Conservation (phyloP, 352 stramenopile species). For the Pythium phragmitis region DNA sequence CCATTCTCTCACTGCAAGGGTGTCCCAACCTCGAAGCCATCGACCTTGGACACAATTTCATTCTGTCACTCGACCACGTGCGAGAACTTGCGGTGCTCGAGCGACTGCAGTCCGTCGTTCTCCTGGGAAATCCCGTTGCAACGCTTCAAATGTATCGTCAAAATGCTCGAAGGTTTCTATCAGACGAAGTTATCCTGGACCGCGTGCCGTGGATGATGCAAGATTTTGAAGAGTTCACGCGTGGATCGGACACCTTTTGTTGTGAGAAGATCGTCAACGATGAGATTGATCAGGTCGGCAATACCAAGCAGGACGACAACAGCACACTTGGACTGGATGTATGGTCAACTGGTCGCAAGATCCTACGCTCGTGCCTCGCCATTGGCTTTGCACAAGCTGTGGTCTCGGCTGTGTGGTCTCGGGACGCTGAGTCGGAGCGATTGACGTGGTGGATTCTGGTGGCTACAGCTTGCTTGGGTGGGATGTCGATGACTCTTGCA, state of each 20-base stretch:
- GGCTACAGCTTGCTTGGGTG: conserved; percentile 1
- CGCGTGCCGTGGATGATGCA: conserved; percentile 2
- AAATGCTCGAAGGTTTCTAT: not conserved
- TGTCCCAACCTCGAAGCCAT: conserved; percentile 2
- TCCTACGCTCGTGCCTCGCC: conserved; percentile 6
- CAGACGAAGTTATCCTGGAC: conserved; percentile 5
- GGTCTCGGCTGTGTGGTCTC: conserved; percentile 12
- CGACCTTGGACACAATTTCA: conserved; percentile 13
- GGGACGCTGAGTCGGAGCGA: conserved; percentile 2
- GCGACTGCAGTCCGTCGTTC: not conserved
- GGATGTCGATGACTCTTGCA: not conserved
- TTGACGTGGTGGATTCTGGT: conserved; percentile 9
- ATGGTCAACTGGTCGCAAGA: conserved; percentile 1
- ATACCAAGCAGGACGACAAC: not conserved
- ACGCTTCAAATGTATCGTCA: not conserved
- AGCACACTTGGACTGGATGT: not conserved
- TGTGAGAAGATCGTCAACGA: not conserved
- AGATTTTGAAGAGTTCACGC: conserved; percentile 7
- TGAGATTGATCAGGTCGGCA: not conserved
- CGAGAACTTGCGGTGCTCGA: not conserved
- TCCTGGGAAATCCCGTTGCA: conserved; percentile 14
- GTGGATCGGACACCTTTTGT: not conserved
- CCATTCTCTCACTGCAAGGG: not conserved
- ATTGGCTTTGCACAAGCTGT: conserved; percentile 13
- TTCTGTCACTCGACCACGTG: conserved; percentile 5